Evolutionary conservation across 345 rosid genomes (phyloP), one percentile per base, ranked within the genome.

Genomic region (Noccaea caerulescens): DNA sequence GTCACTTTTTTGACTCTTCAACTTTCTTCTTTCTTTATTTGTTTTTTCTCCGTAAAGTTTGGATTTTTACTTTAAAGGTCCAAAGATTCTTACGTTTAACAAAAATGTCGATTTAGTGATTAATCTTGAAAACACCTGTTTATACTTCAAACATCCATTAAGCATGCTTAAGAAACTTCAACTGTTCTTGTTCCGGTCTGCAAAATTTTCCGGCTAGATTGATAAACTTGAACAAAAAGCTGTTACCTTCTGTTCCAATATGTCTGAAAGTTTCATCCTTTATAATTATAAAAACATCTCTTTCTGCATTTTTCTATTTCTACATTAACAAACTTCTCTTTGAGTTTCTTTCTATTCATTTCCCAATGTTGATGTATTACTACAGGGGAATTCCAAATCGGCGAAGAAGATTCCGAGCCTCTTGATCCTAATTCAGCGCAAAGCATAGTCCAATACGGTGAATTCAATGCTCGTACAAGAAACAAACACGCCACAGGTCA

Each of bases 401-500:
- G 91, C 18, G 76, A 85, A 14, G 65, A 77, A n/a, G 65, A 77
- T 33, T 72, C 80, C 10, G 43, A 46, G 7, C 92, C 89, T 6
- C 38, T 82, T 55, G 83, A 88, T 71, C 89, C 91, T 9, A 57
- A 53, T 60, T 72, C 60, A 0, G 86, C 87, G 14, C 83, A 73
- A 18, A 91, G 94, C 68, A 62, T 84, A 68, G 98, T 91, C 51
- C 82, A 81, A 42, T 93, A 85, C 68, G 72, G 90, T 44, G 73
- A 62, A 14, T 80, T 44, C 11, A 38, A 74, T 39, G 73, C 69
- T 4, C 60, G 72, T 10, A 71, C 47, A 30, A 78, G n/a, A 11
- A 65, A 42, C 39, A 79, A 72, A 68, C 1, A 4, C 3, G 96
- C 83, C 2, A 72, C 34, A 1, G 97, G 96, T 3, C 65, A 80